These are phyloP conservation scores for Lagerstroemia speciosa DNA, from an alignment of 345 rosid species.

Conservation along the genomic window DNA sequence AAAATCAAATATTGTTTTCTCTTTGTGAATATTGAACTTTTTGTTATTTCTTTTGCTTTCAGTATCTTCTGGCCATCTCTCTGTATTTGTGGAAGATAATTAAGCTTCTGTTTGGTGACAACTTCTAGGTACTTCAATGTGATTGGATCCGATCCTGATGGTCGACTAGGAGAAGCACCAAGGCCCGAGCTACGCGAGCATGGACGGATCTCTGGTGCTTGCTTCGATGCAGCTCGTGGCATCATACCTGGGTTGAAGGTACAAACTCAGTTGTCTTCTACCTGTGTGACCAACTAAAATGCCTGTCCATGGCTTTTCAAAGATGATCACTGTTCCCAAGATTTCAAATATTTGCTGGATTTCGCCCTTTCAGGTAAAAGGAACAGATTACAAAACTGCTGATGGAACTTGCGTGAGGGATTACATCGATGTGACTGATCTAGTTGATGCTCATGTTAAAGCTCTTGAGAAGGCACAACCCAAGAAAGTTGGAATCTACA, in stretches of 20 bases:
- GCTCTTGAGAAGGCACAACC: slow-evolving; percentile 77
- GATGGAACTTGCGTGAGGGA: slow-evolving; percentile 96
- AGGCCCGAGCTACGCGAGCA: slow-evolving; percentile 90
- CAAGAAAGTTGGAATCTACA: slow-evolving; percentile 75
- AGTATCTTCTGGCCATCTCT: neutral
- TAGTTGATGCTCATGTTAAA: slow-evolving; percentile 93
- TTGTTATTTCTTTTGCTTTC: too few relatives aligned
- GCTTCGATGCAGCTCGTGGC: slow-evolving; percentile 97
- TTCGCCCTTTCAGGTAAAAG: slow-evolving; percentile 55
- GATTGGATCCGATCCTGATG: slow-evolving; percentile 95
- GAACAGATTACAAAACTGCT: slow-evolving; percentile 82
- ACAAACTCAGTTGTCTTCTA: neutral
- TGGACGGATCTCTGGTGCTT: slow-evolving; percentile 97
- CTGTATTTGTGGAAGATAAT: neutral
- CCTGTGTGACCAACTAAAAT: neutral
- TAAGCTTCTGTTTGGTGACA: neutral
- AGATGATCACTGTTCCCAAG: neutral
- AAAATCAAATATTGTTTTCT: too few relatives aligned
- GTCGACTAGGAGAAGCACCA: slow-evolving; percentile 97
- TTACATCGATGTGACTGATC: slow-evolving; percentile 95
- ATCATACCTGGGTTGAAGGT: slow-evolving; percentile 79
- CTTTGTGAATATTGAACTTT: too few relatives aligned
- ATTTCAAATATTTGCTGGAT: neutral
- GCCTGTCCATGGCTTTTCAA: neutral
- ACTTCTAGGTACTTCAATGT: slow-evolving; percentile 82